A percentile compares a stretch with the other conserved stretches of the same genome.
These are phyloP conservation scores for Dendrobium chrysotoxum DNA, from an alignment of 106 monocot species.

Conservation along the genomic window DNA sequence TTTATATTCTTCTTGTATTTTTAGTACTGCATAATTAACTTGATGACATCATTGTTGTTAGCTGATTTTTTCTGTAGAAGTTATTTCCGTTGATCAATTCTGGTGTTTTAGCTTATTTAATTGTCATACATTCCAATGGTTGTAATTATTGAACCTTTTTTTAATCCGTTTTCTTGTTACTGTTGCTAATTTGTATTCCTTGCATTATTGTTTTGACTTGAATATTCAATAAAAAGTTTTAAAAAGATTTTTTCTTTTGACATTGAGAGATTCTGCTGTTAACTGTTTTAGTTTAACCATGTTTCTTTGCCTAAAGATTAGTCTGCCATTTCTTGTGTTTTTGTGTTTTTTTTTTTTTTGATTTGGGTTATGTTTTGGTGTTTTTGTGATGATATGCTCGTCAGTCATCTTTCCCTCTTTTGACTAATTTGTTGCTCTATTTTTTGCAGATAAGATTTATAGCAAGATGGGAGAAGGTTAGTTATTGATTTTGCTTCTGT, in stretches of 20 bases:
- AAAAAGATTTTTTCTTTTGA: background rate
- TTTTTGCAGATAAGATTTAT: conserved; percentile 57
- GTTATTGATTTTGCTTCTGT: conserved; percentile 7
- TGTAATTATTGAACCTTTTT: background rate
- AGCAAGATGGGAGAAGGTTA: conserved; percentile 97
- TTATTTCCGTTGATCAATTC: background rate
- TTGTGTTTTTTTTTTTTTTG: background rate
- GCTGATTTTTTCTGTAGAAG: background rate
- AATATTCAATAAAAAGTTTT: background rate
- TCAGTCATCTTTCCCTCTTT: background rate
- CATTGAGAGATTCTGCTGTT: too few species aligned
- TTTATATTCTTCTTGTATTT: background rate
- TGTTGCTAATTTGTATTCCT: background rate
- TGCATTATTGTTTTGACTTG: background rate
- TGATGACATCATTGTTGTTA: background rate
- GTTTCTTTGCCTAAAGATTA: too few species aligned
- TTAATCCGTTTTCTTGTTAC: background rate
- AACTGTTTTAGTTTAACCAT: too few species aligned
- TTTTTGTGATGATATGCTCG: background rate
- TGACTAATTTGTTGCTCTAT: conserved; percentile 6
- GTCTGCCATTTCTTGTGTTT: too few species aligned
- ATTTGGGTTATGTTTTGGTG: background rate
- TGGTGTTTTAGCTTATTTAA: background rate
- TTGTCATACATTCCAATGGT: background rate
- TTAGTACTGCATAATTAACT: too few species aligned